phyloP scores from a whole-genome alignment of 1,284 basidiomycete genomes.

The Rhodofomes roseus region DNA sequence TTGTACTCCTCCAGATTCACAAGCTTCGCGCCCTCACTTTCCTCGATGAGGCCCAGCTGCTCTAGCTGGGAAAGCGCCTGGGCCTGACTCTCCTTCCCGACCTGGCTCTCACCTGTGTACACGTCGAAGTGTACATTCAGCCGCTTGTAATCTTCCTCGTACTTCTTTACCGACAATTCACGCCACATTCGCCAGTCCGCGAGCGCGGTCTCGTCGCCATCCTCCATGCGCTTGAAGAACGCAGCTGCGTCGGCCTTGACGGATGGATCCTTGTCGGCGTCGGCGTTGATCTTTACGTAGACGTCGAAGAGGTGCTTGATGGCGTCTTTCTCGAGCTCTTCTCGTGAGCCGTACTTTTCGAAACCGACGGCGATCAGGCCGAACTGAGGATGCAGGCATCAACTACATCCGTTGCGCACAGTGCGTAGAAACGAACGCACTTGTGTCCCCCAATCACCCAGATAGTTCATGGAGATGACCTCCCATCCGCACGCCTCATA shows the following conservation, averaged over 20 bases:
- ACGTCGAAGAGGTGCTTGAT: slow-evolving; percentile 95
- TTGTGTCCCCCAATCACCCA: slow-evolving; percentile 94
- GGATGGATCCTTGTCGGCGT: slow-evolving; percentile 66
- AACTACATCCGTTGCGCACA: neutral
- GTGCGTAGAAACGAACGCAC: slow-evolving; percentile 34
- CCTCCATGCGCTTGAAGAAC: slow-evolving; percentile 98
- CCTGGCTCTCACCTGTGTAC: slow-evolving; percentile 92
- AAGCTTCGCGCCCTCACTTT: slow-evolving; percentile 71
- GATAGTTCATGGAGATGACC: slow-evolving; percentile 89
- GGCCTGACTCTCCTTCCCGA: slow-evolving; percentile 78
- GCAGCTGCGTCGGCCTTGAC: slow-evolving; percentile 84
- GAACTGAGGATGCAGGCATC: slow-evolving; percentile 43
- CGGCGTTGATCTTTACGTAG: slow-evolving; percentile 92
- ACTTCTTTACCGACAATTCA: slow-evolving; percentile 88
- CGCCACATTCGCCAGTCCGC: slow-evolving; percentile 93
- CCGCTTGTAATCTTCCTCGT: slow-evolving; percentile 86
- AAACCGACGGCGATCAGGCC: slow-evolving; percentile 92
- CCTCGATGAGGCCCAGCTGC: slow-evolving; percentile 49
- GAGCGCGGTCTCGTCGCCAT: slow-evolving; percentile 82
- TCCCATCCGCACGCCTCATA: slow-evolving; percentile 95
- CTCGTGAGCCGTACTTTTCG: slow-evolving; percentile 86
- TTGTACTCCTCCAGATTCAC: slow-evolving; percentile 88
- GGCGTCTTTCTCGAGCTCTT: slow-evolving; percentile 81
- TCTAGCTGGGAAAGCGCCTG: slow-evolving; percentile 62
- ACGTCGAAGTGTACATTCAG: slow-evolving; percentile 93